A percentile compares a stretch with the other conserved stretches of the same genome.
These are phyloP conservation scores for Talaromyces sp. DNA, from an alignment of 2,329 filamentous ascomycete species.

Conservation along the genomic window DNA sequence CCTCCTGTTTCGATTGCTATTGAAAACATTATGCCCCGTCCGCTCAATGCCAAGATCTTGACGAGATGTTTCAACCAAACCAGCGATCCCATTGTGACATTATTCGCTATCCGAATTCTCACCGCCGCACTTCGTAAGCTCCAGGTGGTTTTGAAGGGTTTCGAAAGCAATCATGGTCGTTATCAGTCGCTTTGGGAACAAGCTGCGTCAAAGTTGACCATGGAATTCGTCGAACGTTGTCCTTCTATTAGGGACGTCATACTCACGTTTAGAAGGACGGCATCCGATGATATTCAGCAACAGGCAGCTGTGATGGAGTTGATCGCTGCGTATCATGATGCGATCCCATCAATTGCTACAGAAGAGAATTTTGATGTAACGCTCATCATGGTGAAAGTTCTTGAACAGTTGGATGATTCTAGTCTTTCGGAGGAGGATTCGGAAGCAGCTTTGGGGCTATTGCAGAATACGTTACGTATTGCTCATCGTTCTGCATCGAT, in stretches of 20 bases:
- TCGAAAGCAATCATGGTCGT: slow-evolving; percentile 46
- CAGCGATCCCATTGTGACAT: slow-evolving; percentile 65
- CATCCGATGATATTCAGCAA: slow-evolving; percentile 65
- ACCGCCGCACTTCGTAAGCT: slow-evolving; percentile 77
- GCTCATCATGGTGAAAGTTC: slow-evolving; percentile 62
- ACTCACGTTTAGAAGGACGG: slow-evolving; percentile 63
- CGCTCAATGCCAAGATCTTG: slow-evolving; percentile 73
- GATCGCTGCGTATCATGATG: slow-evolving; percentile 77
- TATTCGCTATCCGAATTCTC: slow-evolving; percentile 78
- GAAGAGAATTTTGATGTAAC: slow-evolving; percentile 87
- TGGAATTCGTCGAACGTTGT: slow-evolving; percentile 71
- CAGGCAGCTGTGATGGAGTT: slow-evolving; percentile 73
- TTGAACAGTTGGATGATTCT: slow-evolving; percentile 56
- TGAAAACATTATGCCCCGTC: slow-evolving; percentile 79
- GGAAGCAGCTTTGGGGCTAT: slow-evolving; percentile 62
- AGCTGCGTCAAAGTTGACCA: slow-evolving; percentile 60
- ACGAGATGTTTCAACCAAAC: slow-evolving; percentile 73
- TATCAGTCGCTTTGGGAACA: slow-evolving; percentile 60
- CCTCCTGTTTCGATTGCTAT: slow-evolving; percentile 74
- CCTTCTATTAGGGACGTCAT: slow-evolving; percentile 80
- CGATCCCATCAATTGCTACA: slow-evolving; percentile 71
- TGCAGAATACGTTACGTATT: slow-evolving; percentile 76
- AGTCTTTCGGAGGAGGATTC: slow-evolving; percentile 45
- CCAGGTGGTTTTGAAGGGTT: slow-evolving; percentile 56
- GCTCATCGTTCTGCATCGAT: slow-evolving; percentile 76